Evolutionary conservation across 192 early-diverging fungal genomes (phyloP).

Genomic region (Coemansia sp.): DNA sequence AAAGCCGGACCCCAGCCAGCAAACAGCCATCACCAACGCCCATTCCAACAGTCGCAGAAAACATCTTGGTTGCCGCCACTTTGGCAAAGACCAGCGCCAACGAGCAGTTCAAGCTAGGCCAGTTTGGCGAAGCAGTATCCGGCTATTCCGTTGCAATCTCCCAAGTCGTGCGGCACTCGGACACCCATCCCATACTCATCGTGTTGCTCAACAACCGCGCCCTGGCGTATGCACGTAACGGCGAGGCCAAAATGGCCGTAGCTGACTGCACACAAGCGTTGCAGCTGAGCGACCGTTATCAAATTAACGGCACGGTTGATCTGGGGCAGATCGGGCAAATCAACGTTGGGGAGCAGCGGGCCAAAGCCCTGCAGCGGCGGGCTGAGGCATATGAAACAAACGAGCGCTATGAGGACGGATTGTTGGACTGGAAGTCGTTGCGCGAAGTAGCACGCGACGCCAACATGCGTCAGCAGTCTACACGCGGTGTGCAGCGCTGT

Average conservation of each 20-base stretch:
- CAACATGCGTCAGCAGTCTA: constrained; percentile 37
- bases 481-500: constrained; percentile 59
- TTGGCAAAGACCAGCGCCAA: constrained; percentile 68
- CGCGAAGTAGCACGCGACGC: constrained; percentile 32
- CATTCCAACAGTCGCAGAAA: constrained; percentile 19
- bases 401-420: constrained; percentile 78
- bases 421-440: constrained; percentile 57
- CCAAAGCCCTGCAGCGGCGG: constrained; percentile 73
- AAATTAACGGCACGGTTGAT: constrained; percentile 28
- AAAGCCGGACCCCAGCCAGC: neutral
- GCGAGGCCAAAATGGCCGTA: constrained; percentile 71
- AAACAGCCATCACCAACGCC: constrained; percentile 5
- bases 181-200: constrained; percentile 61
- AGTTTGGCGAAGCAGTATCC: constrained; percentile 77
- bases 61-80: constrained; percentile 14
- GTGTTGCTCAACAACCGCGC: constrained; percentile 85
- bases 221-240: constrained; percentile 74
- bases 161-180: constrained; percentile 54
- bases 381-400: constrained; percentile 78
- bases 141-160: constrained; percentile 70
- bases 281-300: constrained; percentile 30
- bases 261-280: constrained; percentile 66
- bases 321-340: constrained; percentile 26
- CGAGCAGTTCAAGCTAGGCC: constrained; percentile 82
- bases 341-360: constrained; percentile 58